Percentiles rank a stretch among this genome's conserved stretches.
phyloP scores from a whole-genome alignment of 2,329 filamentous ascomycete species.

The Aspergillus sp. region DNA sequence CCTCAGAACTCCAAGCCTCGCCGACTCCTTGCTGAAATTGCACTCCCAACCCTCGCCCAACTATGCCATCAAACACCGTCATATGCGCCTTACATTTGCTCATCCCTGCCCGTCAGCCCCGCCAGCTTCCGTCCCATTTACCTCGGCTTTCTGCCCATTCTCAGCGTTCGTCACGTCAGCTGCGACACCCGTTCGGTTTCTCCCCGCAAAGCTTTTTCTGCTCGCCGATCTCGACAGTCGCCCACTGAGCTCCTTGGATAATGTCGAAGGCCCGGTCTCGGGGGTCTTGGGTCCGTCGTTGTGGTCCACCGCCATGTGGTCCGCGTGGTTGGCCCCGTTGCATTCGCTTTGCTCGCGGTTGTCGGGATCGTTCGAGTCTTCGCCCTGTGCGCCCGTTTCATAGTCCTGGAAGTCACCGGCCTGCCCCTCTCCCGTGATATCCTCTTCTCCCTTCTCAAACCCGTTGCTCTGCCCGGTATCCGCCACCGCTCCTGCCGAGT shows the following conservation, averaged over 20 bases:
- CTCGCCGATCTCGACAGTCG: slow-evolving; percentile 9
- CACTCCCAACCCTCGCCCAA: no score
- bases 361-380: slow-evolving; percentile 4
- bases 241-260: neutral
- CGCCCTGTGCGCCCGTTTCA: no score
- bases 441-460: slow-evolving; percentile 11
- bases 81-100: no score
- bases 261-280: slow-evolving; percentile 7
- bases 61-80: no score
- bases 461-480: slow-evolving; percentile 16
- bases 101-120: slow-evolving; percentile 18
- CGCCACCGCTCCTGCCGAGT: slow-evolving; percentile 20
- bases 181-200: no score
- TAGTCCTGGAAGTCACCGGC: no score
- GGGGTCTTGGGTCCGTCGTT: slow-evolving; percentile 7
- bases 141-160: slow-evolving; percentile 6
- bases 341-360: slow-evolving; percentile 3
- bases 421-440: no score
- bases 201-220: slow-evolving; percentile 15
- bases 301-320: slow-evolving; percentile 4
- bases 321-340: slow-evolving; percentile 8
- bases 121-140: slow-evolving; percentile 20
- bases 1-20: no score
- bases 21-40: no score
- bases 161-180: slow-evolving; percentile 14